Evolutionary conservation across 768 basidiomycete species (phyloP), one percentile per base, ranked within the genome.

Genomic region (Phaffia australis): DNA sequence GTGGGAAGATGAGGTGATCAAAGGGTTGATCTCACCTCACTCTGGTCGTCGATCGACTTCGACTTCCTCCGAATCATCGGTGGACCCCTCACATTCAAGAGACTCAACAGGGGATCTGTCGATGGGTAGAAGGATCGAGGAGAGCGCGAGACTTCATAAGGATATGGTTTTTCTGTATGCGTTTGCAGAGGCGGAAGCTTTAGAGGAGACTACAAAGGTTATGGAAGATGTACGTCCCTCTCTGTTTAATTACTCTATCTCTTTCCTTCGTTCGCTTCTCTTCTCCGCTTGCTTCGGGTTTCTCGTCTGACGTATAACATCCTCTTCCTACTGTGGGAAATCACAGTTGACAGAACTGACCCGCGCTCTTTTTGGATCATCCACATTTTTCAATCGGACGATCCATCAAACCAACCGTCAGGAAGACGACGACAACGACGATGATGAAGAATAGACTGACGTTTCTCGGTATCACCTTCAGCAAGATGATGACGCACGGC

Each of bases 111-210:
- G 32, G 18, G 8, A n/a, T 6, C 7, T 16, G 16, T 5, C 46
- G 42, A 49, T 27, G 46, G n/a, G 25, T 8, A 14, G n/a, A 59
- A 59, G 11, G 57, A 42, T 18, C n/a, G 54, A 32, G 23, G 18
- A 18, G 21, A 35, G 27, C 0, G 65, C 56, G 21, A 42, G 29
- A 25, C 60, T 67, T 0, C 66, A 67, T 27, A 48, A 51, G 1
- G 66, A 67, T 29, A 49, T 55, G 9, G 66, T 27, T 9, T 60
- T 67, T 35, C 60, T 67, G 16, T 63, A 56, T 64, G 23, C 66
- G 18, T 67, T 67, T 25, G 66, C 66, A 6, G 64, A 65, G 49
- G 56, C 58, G 6, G 56, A 65, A 52, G 64, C 64, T 5, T 59
- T 65, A 25, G 64, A 65, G 50, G 64, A 65, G n/a, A 59, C 57